phyloP scores from a whole-genome alignment of 2,329 filamentous ascomycete species.

The Ceratocystis huliohia region DNA sequence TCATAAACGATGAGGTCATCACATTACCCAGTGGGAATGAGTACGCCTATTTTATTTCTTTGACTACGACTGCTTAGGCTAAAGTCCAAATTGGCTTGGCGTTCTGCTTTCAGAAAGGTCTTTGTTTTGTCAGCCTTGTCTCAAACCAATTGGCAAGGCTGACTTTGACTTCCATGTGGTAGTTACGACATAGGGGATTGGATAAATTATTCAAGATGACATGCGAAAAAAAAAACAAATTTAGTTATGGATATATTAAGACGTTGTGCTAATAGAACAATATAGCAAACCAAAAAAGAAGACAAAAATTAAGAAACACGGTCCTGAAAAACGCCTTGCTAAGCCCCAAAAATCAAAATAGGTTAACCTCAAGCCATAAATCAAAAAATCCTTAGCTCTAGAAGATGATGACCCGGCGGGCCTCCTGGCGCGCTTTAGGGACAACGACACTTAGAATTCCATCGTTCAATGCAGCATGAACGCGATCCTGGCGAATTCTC shows the following conservation, averaged over 20 bases:
- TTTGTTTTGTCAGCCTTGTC: background rate
- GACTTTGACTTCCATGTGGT: background rate
- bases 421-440: constrained; percentile 38
- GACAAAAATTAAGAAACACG: too few relatives aligned
- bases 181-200: too few relatives aligned
- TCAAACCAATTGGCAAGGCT: background rate
- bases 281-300: background rate
- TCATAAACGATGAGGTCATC: background rate
- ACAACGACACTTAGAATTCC: constrained; percentile 51
- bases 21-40: background rate
- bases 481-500: constrained; percentile 48
- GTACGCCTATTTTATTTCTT: background rate
- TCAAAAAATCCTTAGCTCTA: background rate
- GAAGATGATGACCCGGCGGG: constrained; percentile 22
- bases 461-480: constrained; percentile 50
- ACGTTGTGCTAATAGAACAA: background rate
- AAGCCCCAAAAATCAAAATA: background rate
- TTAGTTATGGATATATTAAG: background rate
- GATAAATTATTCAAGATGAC: too few relatives aligned
- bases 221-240: background rate
- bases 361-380: background rate
- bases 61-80: background rate
- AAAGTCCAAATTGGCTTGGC: background rate
- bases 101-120: background rate
- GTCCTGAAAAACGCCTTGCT: background rate